These are phyloP conservation scores for Fusarium austroafricanum DNA, from an alignment of 2,329 filamentous ascomycete species.

Conservation along the genomic window DNA sequence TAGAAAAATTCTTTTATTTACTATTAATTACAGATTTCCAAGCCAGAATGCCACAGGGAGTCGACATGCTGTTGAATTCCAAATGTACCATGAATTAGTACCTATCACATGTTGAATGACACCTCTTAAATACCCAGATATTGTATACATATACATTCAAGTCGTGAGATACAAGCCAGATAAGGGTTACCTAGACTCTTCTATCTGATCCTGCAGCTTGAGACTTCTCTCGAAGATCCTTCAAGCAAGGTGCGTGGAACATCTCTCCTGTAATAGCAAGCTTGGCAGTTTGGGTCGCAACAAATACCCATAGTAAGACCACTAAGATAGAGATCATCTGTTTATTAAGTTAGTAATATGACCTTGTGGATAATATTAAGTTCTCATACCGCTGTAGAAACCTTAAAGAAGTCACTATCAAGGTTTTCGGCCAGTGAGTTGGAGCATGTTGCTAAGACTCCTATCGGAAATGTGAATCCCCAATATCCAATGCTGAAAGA, in stretches of 20 bases:
- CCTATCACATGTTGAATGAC: background rate
- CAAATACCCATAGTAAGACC: conserved; percentile 57
- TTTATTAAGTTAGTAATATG: conserved; percentile 12
- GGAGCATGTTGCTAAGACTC: conserved; percentile 58
- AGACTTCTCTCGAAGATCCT: conserved; percentile 52
- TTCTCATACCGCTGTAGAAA: conserved; percentile 51
- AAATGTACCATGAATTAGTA: too few species aligned
- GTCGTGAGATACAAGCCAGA: background rate
- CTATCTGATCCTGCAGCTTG: conserved; percentile 44
- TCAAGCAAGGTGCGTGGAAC: conserved; percentile 59
- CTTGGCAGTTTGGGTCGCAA: conserved; percentile 54
- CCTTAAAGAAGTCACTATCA: conserved; percentile 57
- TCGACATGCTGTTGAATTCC: too few species aligned
- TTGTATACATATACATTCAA: background rate
- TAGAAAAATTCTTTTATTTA: background rate
- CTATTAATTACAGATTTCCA: background rate
- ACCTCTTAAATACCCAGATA: background rate
- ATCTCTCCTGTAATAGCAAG: conserved; percentile 56
- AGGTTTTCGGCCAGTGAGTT: conserved; percentile 55
- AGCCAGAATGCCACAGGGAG: too few species aligned
- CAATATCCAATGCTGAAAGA: conserved; percentile 63
- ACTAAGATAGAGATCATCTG: conserved; percentile 57
- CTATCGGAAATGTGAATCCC: conserved; percentile 61
- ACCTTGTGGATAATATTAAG: background rate
- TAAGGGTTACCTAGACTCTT: conserved; percentile 38